Conservation (phyloP, 768 basidiomycete species). For the Russula earlei region DNA sequence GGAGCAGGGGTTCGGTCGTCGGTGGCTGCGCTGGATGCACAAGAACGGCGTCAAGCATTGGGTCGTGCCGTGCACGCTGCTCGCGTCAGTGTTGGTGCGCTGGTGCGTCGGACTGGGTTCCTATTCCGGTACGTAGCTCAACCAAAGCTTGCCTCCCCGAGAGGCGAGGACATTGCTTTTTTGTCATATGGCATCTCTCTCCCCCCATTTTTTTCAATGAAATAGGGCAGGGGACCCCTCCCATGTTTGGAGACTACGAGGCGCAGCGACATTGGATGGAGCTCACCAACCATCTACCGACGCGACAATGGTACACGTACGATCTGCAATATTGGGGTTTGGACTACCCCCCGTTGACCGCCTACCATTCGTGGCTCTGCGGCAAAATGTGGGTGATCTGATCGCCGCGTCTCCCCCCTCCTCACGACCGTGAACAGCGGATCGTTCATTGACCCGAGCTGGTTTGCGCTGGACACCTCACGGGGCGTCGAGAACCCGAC, state of each 20-base stretch:
- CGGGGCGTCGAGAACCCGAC: constrained; percentile 60
- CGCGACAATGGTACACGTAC: constrained; percentile 77
- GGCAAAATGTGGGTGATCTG: constrained; percentile 52
- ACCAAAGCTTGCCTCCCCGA: neutral
- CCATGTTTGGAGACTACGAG: constrained; percentile 89
- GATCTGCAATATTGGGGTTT: constrained; percentile 89
- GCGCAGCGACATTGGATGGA: constrained; percentile 97
- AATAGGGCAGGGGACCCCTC: constrained; percentile 61
- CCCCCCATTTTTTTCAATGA: neutral
- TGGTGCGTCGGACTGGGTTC: constrained; percentile 63
- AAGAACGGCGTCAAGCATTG: constrained; percentile 48
- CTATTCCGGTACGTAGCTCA: constrained; percentile 63
- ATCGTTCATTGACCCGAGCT: constrained; percentile 40
- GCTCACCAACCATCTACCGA: constrained; percentile 67
- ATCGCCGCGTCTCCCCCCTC: neutral
- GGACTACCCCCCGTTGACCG: constrained; percentile 91
- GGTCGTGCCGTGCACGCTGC: constrained; percentile 49
- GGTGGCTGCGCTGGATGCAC: constrained; percentile 79
- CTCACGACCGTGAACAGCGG: constrained; percentile 31
- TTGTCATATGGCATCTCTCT: neutral
- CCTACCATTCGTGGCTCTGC: constrained; percentile 80
- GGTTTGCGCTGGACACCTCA: constrained; percentile 65
- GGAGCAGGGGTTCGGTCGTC: constrained; percentile 39
- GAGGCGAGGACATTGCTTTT: neutral
- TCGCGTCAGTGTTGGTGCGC: constrained; percentile 49